These are phyloP conservation scores for Bidens hawaiensis DNA, from an alignment of 140 eudicot species.

Conservation along the genomic window DNA sequence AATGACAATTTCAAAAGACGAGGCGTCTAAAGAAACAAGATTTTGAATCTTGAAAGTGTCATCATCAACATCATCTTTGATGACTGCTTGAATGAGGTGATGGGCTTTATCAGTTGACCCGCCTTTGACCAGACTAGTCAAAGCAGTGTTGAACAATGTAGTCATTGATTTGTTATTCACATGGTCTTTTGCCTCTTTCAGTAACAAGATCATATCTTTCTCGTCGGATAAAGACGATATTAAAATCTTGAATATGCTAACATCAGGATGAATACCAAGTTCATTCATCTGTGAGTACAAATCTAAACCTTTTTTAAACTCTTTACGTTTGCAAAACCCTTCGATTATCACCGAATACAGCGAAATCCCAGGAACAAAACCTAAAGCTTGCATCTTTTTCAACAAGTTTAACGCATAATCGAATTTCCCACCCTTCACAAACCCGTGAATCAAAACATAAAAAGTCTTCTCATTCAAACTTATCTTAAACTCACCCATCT, in stretches of 20 bases:
- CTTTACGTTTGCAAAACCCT: constrained; percentile 50
- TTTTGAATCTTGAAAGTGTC: constrained; percentile 8
- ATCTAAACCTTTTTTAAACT: constrained; percentile 43
- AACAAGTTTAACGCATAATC: constrained; percentile 53
- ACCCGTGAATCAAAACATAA: constrained; percentile 72
- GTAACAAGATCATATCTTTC: constrained; percentile 39
- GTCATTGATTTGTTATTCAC: constrained; percentile 32
- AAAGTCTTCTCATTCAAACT: constrained; percentile 66
- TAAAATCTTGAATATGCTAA: constrained; percentile 38
- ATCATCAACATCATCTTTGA: constrained; percentile 26
- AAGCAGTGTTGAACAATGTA: constrained; percentile 37
- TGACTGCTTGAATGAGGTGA: constrained; percentile 30
- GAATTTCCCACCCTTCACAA: constrained; percentile 45
- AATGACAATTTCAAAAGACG: constrained; percentile 57
- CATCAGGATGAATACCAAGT: constrained; percentile 55
- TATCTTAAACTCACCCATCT: constrained; percentile 46
- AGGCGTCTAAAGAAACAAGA: constrained; percentile 31
- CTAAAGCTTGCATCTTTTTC: constrained; percentile 52
- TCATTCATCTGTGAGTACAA: constrained; percentile 49
- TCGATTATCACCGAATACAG: constrained; percentile 57
- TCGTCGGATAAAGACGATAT: constrained; percentile 40
- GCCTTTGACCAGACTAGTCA: constrained; percentile 41
- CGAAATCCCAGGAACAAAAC: constrained; percentile 52
- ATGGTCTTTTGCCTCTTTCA: constrained; percentile 33
- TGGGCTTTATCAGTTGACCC: constrained; percentile 53